phyloP scores from a whole-genome alignment of 2,329 filamentous ascomycete genomes.

The Hypoxylon sp. region DNA sequence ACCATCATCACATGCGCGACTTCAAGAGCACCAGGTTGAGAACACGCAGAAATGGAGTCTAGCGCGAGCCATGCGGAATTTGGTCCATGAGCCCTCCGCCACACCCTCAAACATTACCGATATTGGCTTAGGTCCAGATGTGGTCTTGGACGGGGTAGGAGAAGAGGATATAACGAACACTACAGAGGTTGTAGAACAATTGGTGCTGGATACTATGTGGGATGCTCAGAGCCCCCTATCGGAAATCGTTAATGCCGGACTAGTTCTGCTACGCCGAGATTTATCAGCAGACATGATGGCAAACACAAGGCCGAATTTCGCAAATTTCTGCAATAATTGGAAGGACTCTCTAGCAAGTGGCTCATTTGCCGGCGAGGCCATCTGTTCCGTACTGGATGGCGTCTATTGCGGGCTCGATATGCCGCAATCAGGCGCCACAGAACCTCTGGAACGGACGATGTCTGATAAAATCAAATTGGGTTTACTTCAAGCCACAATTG shows the following conservation, averaged over 20 bases:
- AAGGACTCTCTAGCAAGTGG: conserved; percentile 30
- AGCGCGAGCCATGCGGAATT: conserved; percentile 12
- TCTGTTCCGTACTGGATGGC: conserved; percentile 39
- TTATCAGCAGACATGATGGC: conserved; percentile 7
- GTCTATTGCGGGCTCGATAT: conserved; percentile 35
- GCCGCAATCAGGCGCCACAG: background rate
- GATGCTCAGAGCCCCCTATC: conserved; percentile 24
- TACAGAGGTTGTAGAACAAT: background rate
- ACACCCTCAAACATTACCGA: background rate
- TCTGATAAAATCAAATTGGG: conserved; percentile 23
- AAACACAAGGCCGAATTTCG: conserved; percentile 25
- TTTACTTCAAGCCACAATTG: conserved; percentile 43
- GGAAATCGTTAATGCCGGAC: conserved; percentile 34
- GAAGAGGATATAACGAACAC: conserved; percentile 2
- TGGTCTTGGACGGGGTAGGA: conserved; percentile 26
- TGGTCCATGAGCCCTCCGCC: conserved; percentile 8
- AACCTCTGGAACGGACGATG: conserved; percentile 14
- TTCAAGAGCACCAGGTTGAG: conserved; percentile 16
- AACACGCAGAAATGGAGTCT: conserved; percentile 5
- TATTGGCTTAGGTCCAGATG: conserved; percentile 10
- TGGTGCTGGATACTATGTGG: conserved; percentile 17
- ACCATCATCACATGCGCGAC: conserved; percentile 54
- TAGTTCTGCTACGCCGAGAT: conserved; percentile 37
- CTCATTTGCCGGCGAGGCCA: conserved; percentile 32
- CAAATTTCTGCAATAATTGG: conserved; percentile 45